phyloP scores from a whole-genome alignment of 371 early-diverging fungal species.

The Rhizopus microsporus region DNA sequence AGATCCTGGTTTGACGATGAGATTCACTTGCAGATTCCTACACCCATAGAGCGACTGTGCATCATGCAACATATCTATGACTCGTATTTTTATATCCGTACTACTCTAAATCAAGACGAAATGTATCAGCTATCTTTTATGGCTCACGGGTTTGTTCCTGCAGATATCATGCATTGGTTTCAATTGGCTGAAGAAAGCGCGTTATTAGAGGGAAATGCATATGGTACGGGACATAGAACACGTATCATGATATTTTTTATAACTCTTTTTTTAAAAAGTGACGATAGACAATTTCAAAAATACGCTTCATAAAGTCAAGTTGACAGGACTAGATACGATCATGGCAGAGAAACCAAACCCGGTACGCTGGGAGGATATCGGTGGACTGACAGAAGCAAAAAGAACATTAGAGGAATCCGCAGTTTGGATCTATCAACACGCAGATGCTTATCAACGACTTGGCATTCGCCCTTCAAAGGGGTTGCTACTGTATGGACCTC shows the following conservation, averaged over 20 bases:
- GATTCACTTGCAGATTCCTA: slow-evolving; percentile 53
- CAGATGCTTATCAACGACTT: slow-evolving; percentile 60
- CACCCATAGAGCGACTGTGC: slow-evolving; percentile 49
- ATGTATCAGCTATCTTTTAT: slow-evolving; percentile 32
- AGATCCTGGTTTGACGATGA: slow-evolving; percentile 15
- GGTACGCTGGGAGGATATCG: slow-evolving; percentile 87
- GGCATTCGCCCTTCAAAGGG: slow-evolving; percentile 75
- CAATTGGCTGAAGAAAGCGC: slow-evolving; percentile 40
- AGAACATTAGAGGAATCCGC: slow-evolving; percentile 85
- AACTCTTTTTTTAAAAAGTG: slow-evolving; percentile 15
- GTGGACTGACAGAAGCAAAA: slow-evolving; percentile 91
- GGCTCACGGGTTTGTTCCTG: slow-evolving; percentile 61
- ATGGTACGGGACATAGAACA: slow-evolving; percentile 15
- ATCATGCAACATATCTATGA: slow-evolving; percentile 36
- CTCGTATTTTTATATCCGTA: not conserved
- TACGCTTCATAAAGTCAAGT: slow-evolving; percentile 33
- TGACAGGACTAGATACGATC: slow-evolving; percentile 34
- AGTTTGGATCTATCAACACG: slow-evolving; percentile 83
- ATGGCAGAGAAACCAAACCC: slow-evolving; percentile 57
- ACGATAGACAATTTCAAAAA: slow-evolving; percentile 26
- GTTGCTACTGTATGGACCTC: slow-evolving; percentile 81
- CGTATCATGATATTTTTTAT: not conserved
- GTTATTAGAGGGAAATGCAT: not conserved
- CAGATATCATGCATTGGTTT: slow-evolving; percentile 59
- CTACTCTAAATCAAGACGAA: slow-evolving; percentile 4